phyloP scores from a whole-genome alignment of 1,284 basidiomycete species.

The Cryptococcus sp. region DNA sequence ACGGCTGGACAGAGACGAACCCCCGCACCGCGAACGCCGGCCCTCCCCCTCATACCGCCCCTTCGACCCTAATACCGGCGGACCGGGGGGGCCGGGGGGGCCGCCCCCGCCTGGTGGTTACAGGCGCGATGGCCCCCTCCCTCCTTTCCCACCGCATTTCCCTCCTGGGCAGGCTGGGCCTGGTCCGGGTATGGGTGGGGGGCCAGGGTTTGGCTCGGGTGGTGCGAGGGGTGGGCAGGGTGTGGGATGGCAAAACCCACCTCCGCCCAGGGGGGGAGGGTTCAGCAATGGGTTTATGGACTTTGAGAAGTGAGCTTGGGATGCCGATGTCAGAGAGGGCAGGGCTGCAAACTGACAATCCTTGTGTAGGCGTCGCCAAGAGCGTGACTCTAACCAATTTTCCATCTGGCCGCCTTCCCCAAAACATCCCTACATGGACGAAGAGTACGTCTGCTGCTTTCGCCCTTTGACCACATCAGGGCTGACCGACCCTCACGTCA shows the following conservation, averaged over 20 bases:
- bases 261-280: conserved; percentile 6
- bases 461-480: neutral
- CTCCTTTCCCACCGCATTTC: conserved; percentile 10
- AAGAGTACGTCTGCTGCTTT: conserved; percentile 33
- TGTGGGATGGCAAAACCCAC: conserved; percentile 18
- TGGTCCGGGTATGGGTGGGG: too few relatives aligned
- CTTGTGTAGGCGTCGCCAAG: conserved; percentile 63
- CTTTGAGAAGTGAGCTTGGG: conserved; percentile 33
- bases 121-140: conserved; percentile 14
- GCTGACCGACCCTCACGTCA: neutral
- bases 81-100: neutral
- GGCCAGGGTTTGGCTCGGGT: too few relatives aligned
- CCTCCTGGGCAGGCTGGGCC: conserved; percentile 11
- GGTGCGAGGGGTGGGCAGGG: conserved; percentile 4
- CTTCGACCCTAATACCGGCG: conserved; percentile 1
- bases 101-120: conserved; percentile 13
- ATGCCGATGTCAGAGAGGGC: neutral
- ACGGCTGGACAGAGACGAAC: conserved; percentile 3
- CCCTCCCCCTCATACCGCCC: conserved; percentile 9
- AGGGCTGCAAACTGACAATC: neutral
- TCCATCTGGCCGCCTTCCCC: conserved; percentile 85
- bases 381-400: conserved; percentile 63
- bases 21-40: conserved; percentile 6
- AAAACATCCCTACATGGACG: conserved; percentile 52
- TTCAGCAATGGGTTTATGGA: conserved; percentile 14